Evolutionary conservation across 2,329 filamentous ascomycete genomes (phyloP), one percentile per base, ranked within the genome.

Genomic region (Alternaria alternata): DNA sequence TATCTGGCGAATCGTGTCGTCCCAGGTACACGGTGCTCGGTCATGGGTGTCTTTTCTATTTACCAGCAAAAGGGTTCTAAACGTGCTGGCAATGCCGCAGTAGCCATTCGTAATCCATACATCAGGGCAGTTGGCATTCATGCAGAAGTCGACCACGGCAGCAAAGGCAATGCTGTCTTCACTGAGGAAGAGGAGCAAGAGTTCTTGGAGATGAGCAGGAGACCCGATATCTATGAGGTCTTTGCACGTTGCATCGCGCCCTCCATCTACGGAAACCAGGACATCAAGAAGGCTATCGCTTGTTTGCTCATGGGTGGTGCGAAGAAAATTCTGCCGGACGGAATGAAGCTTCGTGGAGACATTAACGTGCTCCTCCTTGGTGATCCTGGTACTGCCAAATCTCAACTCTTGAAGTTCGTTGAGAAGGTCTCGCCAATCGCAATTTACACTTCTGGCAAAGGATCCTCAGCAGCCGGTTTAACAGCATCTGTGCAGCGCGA

Each of bases 401-500:
- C 95, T 7, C 95, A 99, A 78, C 83, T 99, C 7, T 83, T 99
- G 41, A 99, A 99, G 77, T 99, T 98, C 75, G 95, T 98, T 6
- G 94, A 98, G 76, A 96, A 96, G 77, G 94, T 92, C 7, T 92
- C 95, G 2, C 95, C 95, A 2, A 97, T 98, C 64, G 94, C 95
- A 39, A 97, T 99, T 70, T 99, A 99, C 82, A 99, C 95, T 0
- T 99, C 95, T 5, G 95, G 95, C 70, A 99, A 99, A 80, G 95
- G 95, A 68, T 98, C 95, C 1, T 98, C 94, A 2, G 95, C 95
- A 18, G 95, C 95, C 47, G 95, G 95, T 94, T 83, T 99, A 66
- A 99, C 95, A 18, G 95, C 95, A 0, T 98, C 95, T 0, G 95
- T 99, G 2, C 95, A 99, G 72, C 89, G 95, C 59, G 95, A 99